Percentiles rank a stretch among this genome's conserved stretches.
Conservation (phyloP, 768 basidiomycete genomes). For the Boletus rex-veris region DNA sequence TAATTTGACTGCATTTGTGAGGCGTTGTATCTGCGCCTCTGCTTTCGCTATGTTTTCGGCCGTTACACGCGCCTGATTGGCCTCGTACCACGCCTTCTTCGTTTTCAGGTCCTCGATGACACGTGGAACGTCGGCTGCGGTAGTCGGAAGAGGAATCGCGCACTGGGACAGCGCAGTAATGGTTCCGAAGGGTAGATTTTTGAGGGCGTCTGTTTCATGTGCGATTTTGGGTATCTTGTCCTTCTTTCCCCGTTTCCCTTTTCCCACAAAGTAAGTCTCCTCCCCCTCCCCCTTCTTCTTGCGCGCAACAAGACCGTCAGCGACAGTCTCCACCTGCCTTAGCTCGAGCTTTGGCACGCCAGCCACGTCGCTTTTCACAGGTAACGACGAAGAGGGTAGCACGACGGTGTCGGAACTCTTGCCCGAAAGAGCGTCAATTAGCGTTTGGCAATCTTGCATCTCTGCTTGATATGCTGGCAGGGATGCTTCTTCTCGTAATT, state of each 20-base stretch:
- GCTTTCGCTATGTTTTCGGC: constrained; percentile 79
- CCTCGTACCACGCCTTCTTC: constrained; percentile 94
- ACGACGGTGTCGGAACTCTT: constrained; percentile 48
- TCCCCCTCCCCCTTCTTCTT: constrained; percentile 96
- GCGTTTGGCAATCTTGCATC: constrained; percentile 94
- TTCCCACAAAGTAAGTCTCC: constrained; percentile 76
- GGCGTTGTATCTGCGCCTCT: constrained; percentile 66
- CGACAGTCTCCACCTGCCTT: constrained; percentile 71
- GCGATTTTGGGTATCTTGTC: constrained; percentile 39
- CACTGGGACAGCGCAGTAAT: constrained; percentile 83
- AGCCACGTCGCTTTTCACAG: constrained; percentile 43
- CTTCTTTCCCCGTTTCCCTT: constrained; percentile 63
- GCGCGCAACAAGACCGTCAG: constrained; percentile 63
- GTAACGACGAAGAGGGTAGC: constrained; percentile 40
- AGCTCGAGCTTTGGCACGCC: constrained; percentile 81
- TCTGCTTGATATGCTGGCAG: constrained; percentile 86
- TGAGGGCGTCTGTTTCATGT: constrained; percentile 35
- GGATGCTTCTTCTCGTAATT: constrained; percentile 86
- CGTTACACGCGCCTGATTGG: constrained; percentile 81
- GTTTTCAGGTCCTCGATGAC: constrained; percentile 87
- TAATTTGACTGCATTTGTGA: constrained; percentile 44
- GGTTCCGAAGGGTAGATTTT: constrained; percentile 78
- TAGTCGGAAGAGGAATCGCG: constrained; percentile 87
- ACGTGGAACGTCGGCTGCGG: constrained; percentile 71
- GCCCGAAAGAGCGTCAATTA: constrained; percentile 81